Conservation (phyloP, 2,329 filamentous ascomycete genomes). For the Rhynchosporium secalis region DNA sequence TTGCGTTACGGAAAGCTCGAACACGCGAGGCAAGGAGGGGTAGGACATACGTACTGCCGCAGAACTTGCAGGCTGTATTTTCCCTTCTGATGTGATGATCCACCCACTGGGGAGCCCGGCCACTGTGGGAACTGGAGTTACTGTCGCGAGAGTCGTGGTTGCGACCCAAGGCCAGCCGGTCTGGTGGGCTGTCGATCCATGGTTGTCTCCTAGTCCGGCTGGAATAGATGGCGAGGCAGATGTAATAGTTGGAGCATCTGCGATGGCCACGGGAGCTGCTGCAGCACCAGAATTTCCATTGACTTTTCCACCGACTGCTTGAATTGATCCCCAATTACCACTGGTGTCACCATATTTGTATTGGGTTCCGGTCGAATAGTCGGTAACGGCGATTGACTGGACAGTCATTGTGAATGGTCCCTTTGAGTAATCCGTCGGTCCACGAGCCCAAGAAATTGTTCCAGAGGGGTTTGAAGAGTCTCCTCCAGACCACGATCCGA, state of each 20-base stretch:
- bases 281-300: constrained; percentile 58
- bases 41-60: constrained; percentile 62
- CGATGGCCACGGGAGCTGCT: constrained; percentile 46
- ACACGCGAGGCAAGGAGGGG: constrained; percentile 30
- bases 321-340: constrained; percentile 80
- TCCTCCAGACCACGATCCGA: constrained; percentile 90
- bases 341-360: constrained; percentile 80
- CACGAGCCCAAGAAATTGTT: constrained; percentile 87
- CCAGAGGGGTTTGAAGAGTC: constrained; percentile 73
- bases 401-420: constrained; percentile 89
- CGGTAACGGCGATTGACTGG: constrained; percentile 71
- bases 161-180: constrained; percentile 70
- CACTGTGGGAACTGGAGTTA: constrained; percentile 43
- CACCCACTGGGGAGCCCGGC: constrained; percentile 73
- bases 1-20: not conserved
- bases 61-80: constrained; percentile 72
- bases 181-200: constrained; percentile 54
- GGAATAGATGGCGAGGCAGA: constrained; percentile 66
- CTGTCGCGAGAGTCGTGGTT: constrained; percentile 50
- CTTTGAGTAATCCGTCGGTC: constrained; percentile 76
- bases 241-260: constrained; percentile 63
- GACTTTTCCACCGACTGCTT: constrained; percentile 74
- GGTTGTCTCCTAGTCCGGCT: constrained; percentile 62
- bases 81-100: constrained; percentile 76
- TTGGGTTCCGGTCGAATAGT: constrained; percentile 88